Percentiles rank a stretch among this genome's conserved stretches.
Conservation (phyloP, 768 basidiomycete genomes). For the Pulveroboletus frians region DNA sequence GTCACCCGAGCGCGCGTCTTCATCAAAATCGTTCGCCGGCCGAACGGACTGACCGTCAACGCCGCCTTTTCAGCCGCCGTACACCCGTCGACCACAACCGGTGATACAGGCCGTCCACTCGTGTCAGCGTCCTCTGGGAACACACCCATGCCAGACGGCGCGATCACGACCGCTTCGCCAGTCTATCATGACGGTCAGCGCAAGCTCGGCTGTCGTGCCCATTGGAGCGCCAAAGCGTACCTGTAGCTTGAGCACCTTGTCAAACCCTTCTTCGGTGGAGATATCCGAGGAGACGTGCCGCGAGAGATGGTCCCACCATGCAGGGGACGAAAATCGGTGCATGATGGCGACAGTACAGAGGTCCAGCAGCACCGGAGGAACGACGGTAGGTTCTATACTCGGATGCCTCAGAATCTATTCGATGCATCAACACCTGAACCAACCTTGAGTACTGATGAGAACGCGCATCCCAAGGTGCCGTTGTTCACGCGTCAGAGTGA, state of each 20-base stretch:
- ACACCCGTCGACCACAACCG: neutral
- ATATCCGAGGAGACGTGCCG: constrained; percentile 60
- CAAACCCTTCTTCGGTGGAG: constrained; percentile 49
- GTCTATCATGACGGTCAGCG: constrained; percentile 37
- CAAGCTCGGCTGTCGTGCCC: neutral
- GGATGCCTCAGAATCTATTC: neutral
- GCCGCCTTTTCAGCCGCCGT: neutral
- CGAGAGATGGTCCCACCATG: constrained; percentile 64
- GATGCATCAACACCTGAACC: neutral
- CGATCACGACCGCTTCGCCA: constrained; percentile 60
- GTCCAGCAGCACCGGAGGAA: constrained; percentile 59
- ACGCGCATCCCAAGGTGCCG: constrained; percentile 66
- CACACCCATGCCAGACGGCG: constrained; percentile 50
- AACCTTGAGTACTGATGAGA: constrained; percentile 70
- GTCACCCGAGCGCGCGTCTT: constrained; percentile 57
- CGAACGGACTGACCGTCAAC: constrained; percentile 38
- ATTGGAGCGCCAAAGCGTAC: constrained; percentile 29
- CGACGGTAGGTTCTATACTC: constrained; percentile 56
- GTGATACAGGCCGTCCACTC: neutral
- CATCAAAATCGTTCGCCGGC: constrained; percentile 51
- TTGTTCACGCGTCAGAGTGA: constrained; percentile 58
- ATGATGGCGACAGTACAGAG: constrained; percentile 56
- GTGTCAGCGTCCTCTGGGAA: constrained; percentile 22
- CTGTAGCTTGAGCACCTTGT: constrained; percentile 55
- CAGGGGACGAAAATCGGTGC: constrained; percentile 65